phyloP scores from a whole-genome alignment of 306 rosid genomes.

The Vigna trinervia region DNA sequence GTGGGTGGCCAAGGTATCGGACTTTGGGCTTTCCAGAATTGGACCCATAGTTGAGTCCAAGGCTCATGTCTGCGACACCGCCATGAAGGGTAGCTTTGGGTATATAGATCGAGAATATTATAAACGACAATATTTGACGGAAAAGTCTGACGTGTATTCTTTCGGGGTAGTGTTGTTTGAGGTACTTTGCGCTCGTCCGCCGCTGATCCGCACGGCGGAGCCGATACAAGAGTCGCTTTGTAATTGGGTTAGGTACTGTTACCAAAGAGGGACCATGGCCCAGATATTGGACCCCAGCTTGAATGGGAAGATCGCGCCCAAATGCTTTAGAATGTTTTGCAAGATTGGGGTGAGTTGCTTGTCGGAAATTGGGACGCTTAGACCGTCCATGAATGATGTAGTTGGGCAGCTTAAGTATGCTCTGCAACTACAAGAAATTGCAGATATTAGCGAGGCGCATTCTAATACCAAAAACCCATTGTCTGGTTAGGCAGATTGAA shows the following conservation, averaged over 20 bases:
- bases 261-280: constrained; percentile 25
- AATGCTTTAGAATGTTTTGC: constrained; percentile 50
- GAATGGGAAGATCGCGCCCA: constrained; percentile 33
- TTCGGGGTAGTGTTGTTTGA: constrained; percentile 69
- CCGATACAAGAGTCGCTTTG: constrained; percentile 50
- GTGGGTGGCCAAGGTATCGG: constrained; percentile 58
- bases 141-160: constrained; percentile 72
- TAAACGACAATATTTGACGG: constrained; percentile 49
- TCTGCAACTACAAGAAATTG: constrained; percentile 59
- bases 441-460: neutral
- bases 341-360: constrained; percentile 58
- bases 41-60: constrained; percentile 41
- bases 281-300: constrained; percentile 59
- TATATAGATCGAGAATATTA: constrained; percentile 51
- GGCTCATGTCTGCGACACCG: constrained; percentile 46
- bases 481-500: too few relatives aligned
- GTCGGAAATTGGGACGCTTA: constrained; percentile 49
- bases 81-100: constrained; percentile 47
- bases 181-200: constrained; percentile 55
- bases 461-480: too few relatives aligned
- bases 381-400: constrained; percentile 73
- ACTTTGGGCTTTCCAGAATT: constrained; percentile 60
- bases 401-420: constrained; percentile 56
- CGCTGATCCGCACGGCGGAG: constrained; percentile 15
- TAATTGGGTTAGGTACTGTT: constrained; percentile 53